Evolutionary conservation across 1,139 yeast species (phyloP), one percentile per base, ranked within the genome.

Genomic region (Spencermartinsiella ligniputridi): DNA sequence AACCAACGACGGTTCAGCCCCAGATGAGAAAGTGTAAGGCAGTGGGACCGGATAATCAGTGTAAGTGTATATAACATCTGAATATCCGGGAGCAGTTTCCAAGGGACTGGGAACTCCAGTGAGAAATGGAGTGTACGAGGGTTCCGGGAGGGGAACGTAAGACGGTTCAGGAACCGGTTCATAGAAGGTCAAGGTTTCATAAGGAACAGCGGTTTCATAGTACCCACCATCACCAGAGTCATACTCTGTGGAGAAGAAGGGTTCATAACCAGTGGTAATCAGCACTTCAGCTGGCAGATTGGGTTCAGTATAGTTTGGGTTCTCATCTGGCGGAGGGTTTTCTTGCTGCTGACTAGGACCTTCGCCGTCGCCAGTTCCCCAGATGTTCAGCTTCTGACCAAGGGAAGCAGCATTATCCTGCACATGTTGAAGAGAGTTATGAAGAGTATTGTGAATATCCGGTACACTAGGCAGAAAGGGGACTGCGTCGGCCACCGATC

Each of bases 401-500:
- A n/a, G 32, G n/a, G 5, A 9, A 27, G 13, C 32, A 27, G 32
- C 32, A n/a, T 27, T 27, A 27, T 27, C 32, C 32, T 27, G 32
- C 32, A 27, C n/a, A 27, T 27, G 5, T 9, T 27, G 15, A 9
- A 11, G 15, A 27, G 32, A 27, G 32, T 27, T 27, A 15, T 27
- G 15, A 27, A 27, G 15, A 27, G 32, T 4, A 15, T 27, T 27
- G 8, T 9, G 15, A 9, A 27, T 9, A 27, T 27, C 32, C n/a
- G 15, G 32, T 4, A 11, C 32, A 27, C n/a, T 6, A 27, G 32
- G 32, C 32, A 27, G 32, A 27, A 27, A n/a, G 5, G 32, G 15
- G 32, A 27, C 32, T n/a, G 32, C 32, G n/a, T 27, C 15, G 32
- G 32, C 32, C 32, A 27, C 32, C 15, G 32, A 27, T 27, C 32